phyloP scores from a whole-genome alignment of 2,329 filamentous ascomycete genomes.

The Colletotrichum higginsianum region DNA sequence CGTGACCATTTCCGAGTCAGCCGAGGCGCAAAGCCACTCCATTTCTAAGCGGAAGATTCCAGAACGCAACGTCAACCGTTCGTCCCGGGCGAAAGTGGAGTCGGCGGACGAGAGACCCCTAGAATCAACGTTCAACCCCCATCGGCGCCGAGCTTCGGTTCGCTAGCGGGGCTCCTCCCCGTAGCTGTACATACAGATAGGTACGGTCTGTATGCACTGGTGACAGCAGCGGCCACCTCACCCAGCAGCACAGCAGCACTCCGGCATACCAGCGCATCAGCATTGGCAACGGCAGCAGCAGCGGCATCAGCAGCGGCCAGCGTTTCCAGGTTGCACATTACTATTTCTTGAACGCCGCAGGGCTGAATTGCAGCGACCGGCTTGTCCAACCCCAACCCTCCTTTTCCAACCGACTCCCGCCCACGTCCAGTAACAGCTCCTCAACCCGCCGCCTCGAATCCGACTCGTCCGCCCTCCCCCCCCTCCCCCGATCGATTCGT shows the following conservation, averaged over 20 bases:
- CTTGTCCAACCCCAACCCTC: slow-evolving; percentile 21
- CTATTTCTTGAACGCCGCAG: neutral
- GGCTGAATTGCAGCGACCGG: slow-evolving; percentile 21
- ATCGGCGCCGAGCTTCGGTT: slow-evolving; percentile 12
- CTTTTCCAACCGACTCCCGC: neutral
- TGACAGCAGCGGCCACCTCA: neutral
- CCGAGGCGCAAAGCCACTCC: slow-evolving; percentile 26
- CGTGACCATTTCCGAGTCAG: slow-evolving; percentile 9
- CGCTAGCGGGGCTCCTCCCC: slow-evolving; percentile 11
- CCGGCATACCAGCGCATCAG: neutral
- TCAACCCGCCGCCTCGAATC: neutral
- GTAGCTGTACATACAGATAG: too few relatives aligned
- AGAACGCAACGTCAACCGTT: slow-evolving; percentile 35
- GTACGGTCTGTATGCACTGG: slow-evolving; percentile 10
- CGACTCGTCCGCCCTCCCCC: neutral
- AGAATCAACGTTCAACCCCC: slow-evolving; percentile 27
- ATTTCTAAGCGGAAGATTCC: slow-evolving; percentile 43
- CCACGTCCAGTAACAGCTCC: neutral
- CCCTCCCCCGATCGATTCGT: neutral
- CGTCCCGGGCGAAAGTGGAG: slow-evolving; percentile 33
- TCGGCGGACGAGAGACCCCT: slow-evolving; percentile 22
- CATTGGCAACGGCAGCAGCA: neutral
- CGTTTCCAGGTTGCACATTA: slow-evolving; percentile 6
- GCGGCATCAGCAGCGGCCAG: neutral
- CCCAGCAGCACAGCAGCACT: neutral